phyloP scores from a whole-genome alignment of 2,329 filamentous ascomycete genomes.

The Alternaria arborescens region DNA sequence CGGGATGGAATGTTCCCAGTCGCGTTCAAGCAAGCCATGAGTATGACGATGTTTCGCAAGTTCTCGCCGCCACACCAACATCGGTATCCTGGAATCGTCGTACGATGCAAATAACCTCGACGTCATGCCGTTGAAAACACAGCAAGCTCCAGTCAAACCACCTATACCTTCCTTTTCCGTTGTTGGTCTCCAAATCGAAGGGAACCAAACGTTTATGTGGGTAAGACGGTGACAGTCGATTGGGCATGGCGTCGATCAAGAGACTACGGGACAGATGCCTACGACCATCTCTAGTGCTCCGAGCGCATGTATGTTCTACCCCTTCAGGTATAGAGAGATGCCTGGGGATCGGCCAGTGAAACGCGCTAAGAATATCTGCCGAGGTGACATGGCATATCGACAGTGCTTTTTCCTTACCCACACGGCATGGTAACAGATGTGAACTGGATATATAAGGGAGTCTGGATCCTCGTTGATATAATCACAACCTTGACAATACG shows the following conservation, averaged over 20 bases:
- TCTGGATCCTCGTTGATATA: neutral
- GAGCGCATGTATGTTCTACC: neutral
- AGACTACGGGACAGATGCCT: neutral
- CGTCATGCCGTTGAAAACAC: neutral
- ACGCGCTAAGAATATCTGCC: slow-evolving; percentile 1
- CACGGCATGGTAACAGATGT: neutral
- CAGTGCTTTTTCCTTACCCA: neutral
- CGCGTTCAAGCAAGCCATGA: neutral
- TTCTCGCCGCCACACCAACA: neutral
- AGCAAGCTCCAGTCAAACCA: neutral
- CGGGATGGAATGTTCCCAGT: neutral
- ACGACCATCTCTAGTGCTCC: neutral
- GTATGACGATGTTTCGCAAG: neutral
- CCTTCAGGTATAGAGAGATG: neutral
- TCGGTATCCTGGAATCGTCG: neutral
- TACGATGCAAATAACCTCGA: neutral
- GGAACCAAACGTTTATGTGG: neutral
- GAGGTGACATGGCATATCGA: neutral
- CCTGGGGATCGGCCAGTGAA: neutral
- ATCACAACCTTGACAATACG: neutral
- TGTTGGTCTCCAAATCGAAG: neutral
- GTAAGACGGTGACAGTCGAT: neutral
- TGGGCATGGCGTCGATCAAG: neutral
- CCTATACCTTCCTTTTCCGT: neutral
- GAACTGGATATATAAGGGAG: neutral